phyloP scores from a whole-genome alignment of 2,329 filamentous ascomycete species.

The Dothistroma septosporum region DNA sequence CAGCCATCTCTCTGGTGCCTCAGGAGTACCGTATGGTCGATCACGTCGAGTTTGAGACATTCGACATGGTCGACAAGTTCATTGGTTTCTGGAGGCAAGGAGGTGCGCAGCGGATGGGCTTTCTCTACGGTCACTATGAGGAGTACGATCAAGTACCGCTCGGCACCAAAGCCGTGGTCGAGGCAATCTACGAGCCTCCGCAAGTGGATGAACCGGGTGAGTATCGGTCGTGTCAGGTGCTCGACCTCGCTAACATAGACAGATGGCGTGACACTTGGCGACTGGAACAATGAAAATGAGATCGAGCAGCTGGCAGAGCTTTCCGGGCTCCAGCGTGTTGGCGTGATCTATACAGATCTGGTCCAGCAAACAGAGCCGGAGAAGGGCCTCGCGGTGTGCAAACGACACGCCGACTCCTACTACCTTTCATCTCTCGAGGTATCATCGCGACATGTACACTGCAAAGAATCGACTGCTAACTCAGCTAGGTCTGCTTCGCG shows the following conservation, averaged over 20 bases:
- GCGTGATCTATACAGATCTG: conserved; percentile 92
- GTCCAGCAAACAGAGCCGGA: conserved; percentile 64
- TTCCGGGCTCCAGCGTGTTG: conserved; percentile 83
- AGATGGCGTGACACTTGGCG: conserved; percentile 78
- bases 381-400: conserved; percentile 81
- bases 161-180: conserved; percentile 90
- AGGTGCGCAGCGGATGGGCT: conserved; percentile 79
- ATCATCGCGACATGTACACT: not conserved
- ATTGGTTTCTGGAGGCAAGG: conserved; percentile 88
- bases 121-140: conserved; percentile 83
- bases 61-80: conserved; percentile 79
- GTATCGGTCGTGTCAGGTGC: not conserved
- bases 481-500: conserved; percentile 64
- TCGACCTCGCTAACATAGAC: conserved; percentile 32
- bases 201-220: conserved; percentile 67
- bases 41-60: conserved; percentile 90
- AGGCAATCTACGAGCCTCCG: conserved; percentile 94
- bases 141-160: conserved; percentile 91
- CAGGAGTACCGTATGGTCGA: conserved; percentile 96
- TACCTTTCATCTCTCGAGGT: conserved; percentile 85
- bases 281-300: conserved; percentile 80
- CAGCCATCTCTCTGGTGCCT: conserved; percentile 89
- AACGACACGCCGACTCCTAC: conserved; percentile 91
- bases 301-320: conserved; percentile 74
- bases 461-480: not conserved